These are phyloP conservation scores for Polyporus arcularius DNA, from an alignment of 768 basidiomycete species.

Conservation along the genomic window DNA sequence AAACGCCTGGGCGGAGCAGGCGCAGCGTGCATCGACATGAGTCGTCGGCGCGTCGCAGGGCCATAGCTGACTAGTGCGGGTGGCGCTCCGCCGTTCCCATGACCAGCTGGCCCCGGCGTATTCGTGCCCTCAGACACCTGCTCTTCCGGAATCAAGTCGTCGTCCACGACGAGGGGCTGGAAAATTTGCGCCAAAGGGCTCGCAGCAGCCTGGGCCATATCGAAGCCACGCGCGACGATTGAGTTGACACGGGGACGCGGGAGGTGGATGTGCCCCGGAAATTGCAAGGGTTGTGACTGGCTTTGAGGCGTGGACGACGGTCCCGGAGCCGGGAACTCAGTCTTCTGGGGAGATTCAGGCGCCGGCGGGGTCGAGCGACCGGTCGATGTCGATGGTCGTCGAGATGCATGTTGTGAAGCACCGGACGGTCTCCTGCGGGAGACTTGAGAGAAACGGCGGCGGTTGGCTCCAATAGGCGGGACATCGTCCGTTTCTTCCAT, in stretches of 20 bases:
- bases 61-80: constrained; percentile 38
- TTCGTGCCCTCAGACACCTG: not conserved
- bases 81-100: constrained; percentile 1
- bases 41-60: constrained; percentile 39
- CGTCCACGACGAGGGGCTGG: constrained; percentile 63
- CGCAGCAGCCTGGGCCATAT: constrained; percentile 40
- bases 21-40: constrained; percentile 35
- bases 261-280: constrained; percentile 17
- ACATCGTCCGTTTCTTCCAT: constrained; percentile 38
- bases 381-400: constrained; percentile 2
- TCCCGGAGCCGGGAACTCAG: not conserved
- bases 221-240: constrained; percentile 39
- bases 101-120: not conserved
- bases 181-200: constrained; percentile 79
- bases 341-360: constrained; percentile 5
- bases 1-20: constrained; percentile 13
- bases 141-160: constrained; percentile 39
- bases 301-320: not conserved
- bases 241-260: constrained; percentile 47
- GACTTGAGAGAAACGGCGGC: constrained; percentile 34
- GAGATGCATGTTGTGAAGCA: constrained; percentile 8
- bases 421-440: constrained; percentile 17
- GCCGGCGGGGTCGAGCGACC: constrained; percentile 8
- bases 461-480: constrained; percentile 27
- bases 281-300: constrained; percentile 9